Conservation (phyloP, 192 early-diverging fungal genomes). For the Chytriomyces sp. region DNA sequence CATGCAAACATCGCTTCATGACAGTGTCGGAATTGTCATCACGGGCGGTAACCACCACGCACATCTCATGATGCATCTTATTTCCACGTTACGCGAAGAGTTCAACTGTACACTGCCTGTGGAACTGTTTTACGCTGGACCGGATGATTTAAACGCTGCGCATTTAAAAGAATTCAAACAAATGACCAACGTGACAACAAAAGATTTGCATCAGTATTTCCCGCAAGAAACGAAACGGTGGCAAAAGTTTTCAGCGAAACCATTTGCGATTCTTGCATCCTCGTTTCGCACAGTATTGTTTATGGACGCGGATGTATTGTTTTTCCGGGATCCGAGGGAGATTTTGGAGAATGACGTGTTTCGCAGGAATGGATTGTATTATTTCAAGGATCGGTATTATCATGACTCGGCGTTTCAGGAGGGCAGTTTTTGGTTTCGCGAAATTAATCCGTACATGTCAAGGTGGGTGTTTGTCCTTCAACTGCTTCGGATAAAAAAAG, state of each 20-base stretch:
- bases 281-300: constrained; percentile 67
- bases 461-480: no score
- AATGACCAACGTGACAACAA: background rate
- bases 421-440: constrained; percentile 1
- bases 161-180: background rate
- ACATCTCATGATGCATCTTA: background rate
- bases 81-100: background rate
- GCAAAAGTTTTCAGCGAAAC: constrained; percentile 50
- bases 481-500: no score
- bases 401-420: background rate
- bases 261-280: constrained; percentile 66
- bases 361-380: constrained; percentile 56
- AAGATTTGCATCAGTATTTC: background rate
- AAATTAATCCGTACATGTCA: background rate
- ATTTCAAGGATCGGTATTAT: constrained; percentile 65
- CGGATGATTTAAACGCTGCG: background rate
- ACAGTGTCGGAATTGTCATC: background rate
- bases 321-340: constrained; percentile 59
- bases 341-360: constrained; percentile 49
- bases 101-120: background rate
- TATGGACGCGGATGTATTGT: constrained; percentile 72
- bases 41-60: background rate
- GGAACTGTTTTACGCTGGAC: background rate
- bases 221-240: background rate
- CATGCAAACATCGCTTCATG: background rate